Conservation (phyloP, 2,329 filamentous ascomycete species). For the Aspergillus quadrilineatus region DNA sequence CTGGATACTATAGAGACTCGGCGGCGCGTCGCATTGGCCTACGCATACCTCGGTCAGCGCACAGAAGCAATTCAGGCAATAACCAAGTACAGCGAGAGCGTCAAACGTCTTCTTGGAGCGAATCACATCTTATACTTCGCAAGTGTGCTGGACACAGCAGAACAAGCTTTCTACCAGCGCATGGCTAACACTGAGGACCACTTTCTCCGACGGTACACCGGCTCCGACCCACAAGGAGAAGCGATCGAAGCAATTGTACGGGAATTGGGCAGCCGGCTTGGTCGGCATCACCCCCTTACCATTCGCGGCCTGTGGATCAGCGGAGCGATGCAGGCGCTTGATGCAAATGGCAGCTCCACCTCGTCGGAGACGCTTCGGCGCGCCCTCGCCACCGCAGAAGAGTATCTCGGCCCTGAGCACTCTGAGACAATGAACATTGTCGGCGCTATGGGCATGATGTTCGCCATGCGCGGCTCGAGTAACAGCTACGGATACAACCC, state of each 20-base stretch:
- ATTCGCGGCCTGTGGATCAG: constrained; percentile 27
- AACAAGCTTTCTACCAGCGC: constrained; percentile 26
- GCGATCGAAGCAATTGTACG: constrained; percentile 18
- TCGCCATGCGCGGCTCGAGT: constrained; percentile 20
- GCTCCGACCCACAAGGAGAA: constrained; percentile 20
- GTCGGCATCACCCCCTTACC: constrained; percentile 23
- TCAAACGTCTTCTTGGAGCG: constrained; percentile 26
- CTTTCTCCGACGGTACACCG: constrained; percentile 14
- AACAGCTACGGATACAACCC: not conserved
- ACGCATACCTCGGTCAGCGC: constrained; percentile 23
- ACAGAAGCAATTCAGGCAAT: constrained; percentile 25
- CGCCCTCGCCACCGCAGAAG: constrained; percentile 29
- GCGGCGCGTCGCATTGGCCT: constrained; percentile 27
- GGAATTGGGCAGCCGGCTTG: constrained; percentile 24
- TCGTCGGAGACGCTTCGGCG: constrained; percentile 33
- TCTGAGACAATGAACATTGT: constrained; percentile 29
- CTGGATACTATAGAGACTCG: constrained; percentile 32
- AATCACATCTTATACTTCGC: constrained; percentile 28
- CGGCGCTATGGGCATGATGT: constrained; percentile 30
- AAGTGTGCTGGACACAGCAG: constrained; percentile 23
- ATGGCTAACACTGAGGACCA: constrained; percentile 6
- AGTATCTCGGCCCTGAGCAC: constrained; percentile 27
- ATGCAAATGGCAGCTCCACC: constrained; percentile 18
- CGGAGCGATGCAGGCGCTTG: constrained; percentile 22
- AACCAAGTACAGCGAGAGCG: constrained; percentile 23